A percentile compares a stretch with the other conserved stretches of the same genome.
phyloP scores from a whole-genome alignment of 1,284 basidiomycete species.

The Boletellus deceptivus region DNA sequence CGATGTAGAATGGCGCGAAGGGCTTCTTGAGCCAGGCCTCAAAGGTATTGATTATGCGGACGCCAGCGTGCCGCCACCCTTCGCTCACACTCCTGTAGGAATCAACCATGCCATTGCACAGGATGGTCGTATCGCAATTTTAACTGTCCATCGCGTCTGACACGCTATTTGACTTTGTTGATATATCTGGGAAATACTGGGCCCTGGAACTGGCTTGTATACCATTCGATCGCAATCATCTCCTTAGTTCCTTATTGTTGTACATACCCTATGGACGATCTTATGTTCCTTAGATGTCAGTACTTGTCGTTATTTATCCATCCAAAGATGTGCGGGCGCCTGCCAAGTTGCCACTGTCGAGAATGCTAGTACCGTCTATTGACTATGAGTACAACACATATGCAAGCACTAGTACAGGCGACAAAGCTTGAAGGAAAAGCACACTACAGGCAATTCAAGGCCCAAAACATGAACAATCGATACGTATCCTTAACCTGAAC shows the following conservation, averaged over 20 bases:
- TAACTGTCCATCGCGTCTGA: constrained; percentile 58
- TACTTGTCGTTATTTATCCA: constrained; percentile 2
- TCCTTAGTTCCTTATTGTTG: constrained; percentile 6
- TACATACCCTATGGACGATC: constrained; percentile 13
- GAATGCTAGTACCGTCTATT: not conserved
- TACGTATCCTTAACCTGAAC: constrained; percentile 57
- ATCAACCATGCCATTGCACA: constrained; percentile 78
- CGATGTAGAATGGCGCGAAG: constrained; percentile 68
- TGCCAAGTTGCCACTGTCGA: not conserved
- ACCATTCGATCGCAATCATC: constrained; percentile 6
- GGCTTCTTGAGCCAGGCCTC: constrained; percentile 61
- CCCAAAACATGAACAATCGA: constrained; percentile 1
- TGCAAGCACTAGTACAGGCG: constrained; percentile 15
- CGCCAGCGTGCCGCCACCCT: not conserved
- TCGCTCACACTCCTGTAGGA: constrained; percentile 40
- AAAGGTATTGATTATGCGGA: constrained; percentile 43
- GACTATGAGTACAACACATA: constrained; percentile 19
- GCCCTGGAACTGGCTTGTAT: constrained; percentile 13
- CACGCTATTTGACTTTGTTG: not conserved
- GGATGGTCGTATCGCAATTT: constrained; percentile 74
- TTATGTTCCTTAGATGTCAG: not conserved
- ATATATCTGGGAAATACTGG: not conserved
- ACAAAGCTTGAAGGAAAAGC: constrained; percentile 3
- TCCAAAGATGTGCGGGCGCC: no score
- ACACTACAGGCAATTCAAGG: constrained; percentile 9